Evolutionary conservation across 2,329 filamentous ascomycete species (phyloP), one percentile per base, ranked within the genome.

Genomic region (Trichoderma lentiforme): DNA sequence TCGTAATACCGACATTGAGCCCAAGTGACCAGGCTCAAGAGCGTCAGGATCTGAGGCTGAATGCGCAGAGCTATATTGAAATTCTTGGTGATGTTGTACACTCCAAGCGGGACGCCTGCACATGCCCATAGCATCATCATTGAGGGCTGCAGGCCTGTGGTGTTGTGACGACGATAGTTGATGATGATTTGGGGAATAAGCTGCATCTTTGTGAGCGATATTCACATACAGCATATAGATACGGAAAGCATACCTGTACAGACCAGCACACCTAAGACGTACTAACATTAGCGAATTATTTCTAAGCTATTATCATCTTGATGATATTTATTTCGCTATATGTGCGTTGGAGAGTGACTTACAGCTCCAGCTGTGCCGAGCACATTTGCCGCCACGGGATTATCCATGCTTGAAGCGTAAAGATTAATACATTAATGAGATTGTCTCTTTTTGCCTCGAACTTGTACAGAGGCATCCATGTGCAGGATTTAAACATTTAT

Each of bases 71-170:
- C 83, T 3, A 84, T 30, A 65, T 84, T 84, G 75, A 84, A 84
- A 12, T 78, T 76, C 68, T 81, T 77, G 28, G 82, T 81, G 43
- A 84, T 82, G 72, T 84, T 85, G 75, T 84, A 85, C 6, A 84
- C 83, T 2, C 91, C 91, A 0, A 93, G 82, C 0, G 90, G 90
- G 0, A 92, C 87, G 0, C 91, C 91, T 1, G 91, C 91, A 81
- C 85, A 88, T 0, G 89, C 89, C 86, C 91, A 93, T 2, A 92
- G 83, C 78, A 93, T 86, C 90, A 93, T 92, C 90, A 93, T 92
- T 0, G 88, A 88, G 0, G 88, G 86, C 64, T 92, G 90, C 0
- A 93, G 83, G 0, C 90, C 91, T 0, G 84, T 86, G 1, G 90
- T 90, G 82, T 91, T 85, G 78, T 92, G 90, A 1, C 90, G 84